Conservation (phyloP, 371 early-diverging fungal species). For the Actinomortierella ambigua region DNA sequence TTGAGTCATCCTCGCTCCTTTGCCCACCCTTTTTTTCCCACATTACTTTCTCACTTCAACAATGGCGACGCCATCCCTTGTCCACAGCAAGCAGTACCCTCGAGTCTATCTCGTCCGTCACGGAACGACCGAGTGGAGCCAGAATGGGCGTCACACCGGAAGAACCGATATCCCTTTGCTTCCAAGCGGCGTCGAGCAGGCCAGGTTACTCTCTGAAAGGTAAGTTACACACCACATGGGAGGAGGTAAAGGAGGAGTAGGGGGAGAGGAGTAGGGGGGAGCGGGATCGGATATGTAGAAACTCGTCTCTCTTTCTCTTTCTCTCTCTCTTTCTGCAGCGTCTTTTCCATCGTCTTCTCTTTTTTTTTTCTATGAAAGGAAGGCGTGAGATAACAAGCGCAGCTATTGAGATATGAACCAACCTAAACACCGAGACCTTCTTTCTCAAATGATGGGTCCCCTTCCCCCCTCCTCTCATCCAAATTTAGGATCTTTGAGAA, state of each 20-base stretch:
- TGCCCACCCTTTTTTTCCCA: no score
- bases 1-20: no score
- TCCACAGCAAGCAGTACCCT: constrained; percentile 33
- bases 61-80: constrained; percentile 39
- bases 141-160: constrained; percentile 45
- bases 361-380: background rate
- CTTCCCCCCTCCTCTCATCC: background rate
- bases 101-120: constrained; percentile 45
- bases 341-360: background rate
- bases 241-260: background rate
- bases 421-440: background rate
- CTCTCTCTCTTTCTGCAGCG: background rate
- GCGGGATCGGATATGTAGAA: no score
- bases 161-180: constrained; percentile 42
- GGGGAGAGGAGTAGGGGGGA: no score
- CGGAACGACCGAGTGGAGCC: constrained; percentile 48
- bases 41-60: no score
- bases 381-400: no score
- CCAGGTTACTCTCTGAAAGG: constrained; percentile 30
- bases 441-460: no score
- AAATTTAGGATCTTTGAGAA: constrained; percentile 45
- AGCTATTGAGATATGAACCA: background rate
- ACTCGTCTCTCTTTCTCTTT: background rate
- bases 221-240: constrained; percentile 3
- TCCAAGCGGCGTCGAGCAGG: constrained; percentile 41